Conservation (phyloP, 805 yeast genomes). For the Starmerella cellae region DNA sequence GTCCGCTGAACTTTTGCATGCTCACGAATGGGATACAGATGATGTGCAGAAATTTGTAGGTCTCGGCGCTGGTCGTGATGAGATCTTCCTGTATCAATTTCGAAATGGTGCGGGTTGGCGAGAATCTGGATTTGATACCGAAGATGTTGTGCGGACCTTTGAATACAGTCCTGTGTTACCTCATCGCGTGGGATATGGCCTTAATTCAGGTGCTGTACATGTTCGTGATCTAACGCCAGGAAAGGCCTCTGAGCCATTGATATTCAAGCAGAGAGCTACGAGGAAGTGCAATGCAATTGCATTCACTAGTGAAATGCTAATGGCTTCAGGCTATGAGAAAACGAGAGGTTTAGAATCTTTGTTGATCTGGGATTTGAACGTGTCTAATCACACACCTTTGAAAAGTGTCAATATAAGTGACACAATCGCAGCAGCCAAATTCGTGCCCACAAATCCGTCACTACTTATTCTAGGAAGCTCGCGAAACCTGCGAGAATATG, state of each 20-base stretch:
- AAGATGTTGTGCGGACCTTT: conserved; percentile 36
- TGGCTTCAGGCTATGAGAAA: conserved; percentile 71
- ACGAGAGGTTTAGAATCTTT: conserved; percentile 63
- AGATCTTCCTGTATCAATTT: conserved; percentile 41
- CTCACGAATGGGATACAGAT: conserved; percentile 47
- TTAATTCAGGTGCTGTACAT: conserved; percentile 11
- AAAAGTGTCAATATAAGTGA: conserved; percentile 55
- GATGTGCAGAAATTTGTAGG: conserved; percentile 48
- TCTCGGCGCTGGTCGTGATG: conserved; percentile 70
- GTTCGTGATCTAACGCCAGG: conserved; percentile 5
- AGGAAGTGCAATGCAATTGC: conserved; percentile 66
- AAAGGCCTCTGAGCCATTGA: conserved; percentile 24
- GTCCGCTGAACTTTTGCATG: conserved; percentile 51
- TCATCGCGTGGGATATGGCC: conserved; percentile 47
- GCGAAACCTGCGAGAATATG: conserved; percentile 66
- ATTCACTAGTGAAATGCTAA: conserved; percentile 48
- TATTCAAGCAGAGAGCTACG: conserved; percentile 37
- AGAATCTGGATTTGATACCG: conserved; percentile 14
- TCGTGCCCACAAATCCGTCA: conserved; percentile 44
- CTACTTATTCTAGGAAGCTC: conserved; percentile 61
- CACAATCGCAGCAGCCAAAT: conserved; percentile 53
- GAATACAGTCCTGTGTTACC: conserved; percentile 31
- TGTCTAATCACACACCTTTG: conserved; percentile 16
- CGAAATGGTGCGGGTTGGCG: conserved; percentile 17
- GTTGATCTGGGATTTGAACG: conserved; percentile 60